Evolutionary conservation across 2,329 filamentous ascomycete species (phyloP), one percentile per base, ranked within the genome.

Genomic region (Berkeleyomyces rouxiae): DNA sequence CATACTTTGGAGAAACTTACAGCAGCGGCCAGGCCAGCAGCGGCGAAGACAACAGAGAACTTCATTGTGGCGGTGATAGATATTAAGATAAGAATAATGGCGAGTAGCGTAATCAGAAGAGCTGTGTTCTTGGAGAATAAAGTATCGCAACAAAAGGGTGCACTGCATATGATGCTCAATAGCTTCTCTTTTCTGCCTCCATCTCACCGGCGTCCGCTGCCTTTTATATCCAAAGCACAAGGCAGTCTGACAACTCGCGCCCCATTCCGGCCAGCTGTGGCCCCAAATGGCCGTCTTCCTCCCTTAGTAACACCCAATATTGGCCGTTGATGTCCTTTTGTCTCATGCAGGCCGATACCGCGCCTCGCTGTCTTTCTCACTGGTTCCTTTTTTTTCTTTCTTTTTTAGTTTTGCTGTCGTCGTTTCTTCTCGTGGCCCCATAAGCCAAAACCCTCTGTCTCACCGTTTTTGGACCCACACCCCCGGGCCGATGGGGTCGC

Each of bases 21-120:
- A 67, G 71, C 65, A 63, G 71, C 70, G 59, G 69, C 69, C 53
- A 74, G 67, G 66, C 70, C 68, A 62, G 72, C 64, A 65, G 57
- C 58, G 23, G 73, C 51, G 61, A 70, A 67, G 53, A 68, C 66
- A 39, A 49, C 40, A 68, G 71, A 69, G 71, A 73, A 72, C 71
- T 74, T 74, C 74, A 75, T 74, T 63, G 33, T 61, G 63, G 31
- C 51, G 68, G 68, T 16, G 9, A 6, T 9, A 33, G 23, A 53
- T 36, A 13, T 36, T 13, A 13, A 3, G 31, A 33, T 11, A 31
- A 44, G 16, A 3, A 10, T n/a, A 13, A 23, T 10, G 49, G 10
- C 33, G 3, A 13, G 49, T 23, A 9, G 23, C 11, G 36, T 53
- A 9, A 36, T 36, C 9, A 23, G 2, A 23, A 23, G 23, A 23